phyloP scores from a whole-genome alignment of 306 rosid species.

The Vigna mungo region DNA sequence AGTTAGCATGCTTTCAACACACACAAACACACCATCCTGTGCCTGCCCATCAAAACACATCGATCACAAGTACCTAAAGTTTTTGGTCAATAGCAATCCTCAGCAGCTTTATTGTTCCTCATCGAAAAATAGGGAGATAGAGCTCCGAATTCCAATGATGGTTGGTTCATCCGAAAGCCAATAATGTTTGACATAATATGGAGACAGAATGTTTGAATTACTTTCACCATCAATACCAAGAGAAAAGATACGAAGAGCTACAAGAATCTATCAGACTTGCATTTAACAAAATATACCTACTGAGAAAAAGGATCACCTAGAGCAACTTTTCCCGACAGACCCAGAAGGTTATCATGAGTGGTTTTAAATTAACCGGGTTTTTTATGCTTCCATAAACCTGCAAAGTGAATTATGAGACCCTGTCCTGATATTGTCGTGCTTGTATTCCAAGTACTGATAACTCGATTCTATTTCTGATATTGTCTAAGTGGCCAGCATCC shows the following conservation, averaged over 20 bases:
- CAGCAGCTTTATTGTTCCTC: too few relatives aligned
- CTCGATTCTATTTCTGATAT: slow-evolving; percentile 12
- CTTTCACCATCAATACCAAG: too few relatives aligned
- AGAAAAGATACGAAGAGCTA: background rate
- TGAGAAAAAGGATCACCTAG: background rate
- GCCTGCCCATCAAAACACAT: too few relatives aligned
- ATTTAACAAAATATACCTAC: background rate
- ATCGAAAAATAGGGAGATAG: too few relatives aligned
- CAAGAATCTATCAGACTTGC: background rate
- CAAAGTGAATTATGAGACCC: background rate
- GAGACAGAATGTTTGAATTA: too few relatives aligned
- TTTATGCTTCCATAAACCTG: background rate
- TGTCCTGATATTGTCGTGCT: background rate
- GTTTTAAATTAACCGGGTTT: background rate
- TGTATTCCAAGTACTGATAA: background rate
- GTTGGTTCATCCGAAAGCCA: too few relatives aligned
- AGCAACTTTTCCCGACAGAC: slow-evolving; percentile 1
- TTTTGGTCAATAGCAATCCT: too few relatives aligned
- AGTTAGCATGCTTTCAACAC: too few relatives aligned
- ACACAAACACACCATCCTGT: too few relatives aligned
- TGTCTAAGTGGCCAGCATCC: slow-evolving; percentile 28
- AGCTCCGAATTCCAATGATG: too few relatives aligned
- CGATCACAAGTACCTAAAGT: too few relatives aligned
- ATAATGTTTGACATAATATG: too few relatives aligned
- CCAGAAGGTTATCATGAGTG: background rate